These are phyloP conservation scores for Tilletia caries DNA, from an alignment of 1,284 basidiomycete genomes.

Conservation along the genomic window DNA sequence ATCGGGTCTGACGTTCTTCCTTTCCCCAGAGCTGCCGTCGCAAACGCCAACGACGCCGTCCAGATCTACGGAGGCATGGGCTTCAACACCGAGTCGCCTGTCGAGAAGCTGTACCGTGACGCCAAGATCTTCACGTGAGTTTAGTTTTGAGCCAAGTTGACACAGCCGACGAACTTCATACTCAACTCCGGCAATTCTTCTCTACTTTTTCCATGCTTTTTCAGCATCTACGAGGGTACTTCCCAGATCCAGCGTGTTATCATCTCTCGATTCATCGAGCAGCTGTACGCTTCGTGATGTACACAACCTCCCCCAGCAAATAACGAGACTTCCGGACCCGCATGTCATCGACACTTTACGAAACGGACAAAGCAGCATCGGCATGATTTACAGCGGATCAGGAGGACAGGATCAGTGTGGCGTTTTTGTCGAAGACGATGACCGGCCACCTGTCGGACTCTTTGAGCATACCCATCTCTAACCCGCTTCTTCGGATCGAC, in stretches of 20 bases:
- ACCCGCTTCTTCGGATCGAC: too few species aligned
- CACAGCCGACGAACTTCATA: too few species aligned
- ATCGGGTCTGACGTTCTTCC: background rate
- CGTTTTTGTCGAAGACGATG: too few species aligned
- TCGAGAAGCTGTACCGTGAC: slow-evolving; percentile 60
- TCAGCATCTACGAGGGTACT: slow-evolving; percentile 47
- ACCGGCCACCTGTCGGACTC: too few species aligned
- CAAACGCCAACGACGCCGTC: slow-evolving; percentile 55
- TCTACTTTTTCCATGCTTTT: background rate
- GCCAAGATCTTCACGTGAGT: slow-evolving; percentile 28
- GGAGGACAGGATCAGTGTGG: too few species aligned
- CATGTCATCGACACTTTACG: too few species aligned
- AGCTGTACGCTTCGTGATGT: slow-evolving; percentile 7
- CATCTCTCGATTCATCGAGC: slow-evolving; percentile 14
- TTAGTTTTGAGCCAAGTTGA: background rate
- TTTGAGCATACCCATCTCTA: too few species aligned
- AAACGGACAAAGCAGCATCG: too few species aligned
- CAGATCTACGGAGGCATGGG: slow-evolving; percentile 58
- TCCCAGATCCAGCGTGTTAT: slow-evolving; percentile 37
- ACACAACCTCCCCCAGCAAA: background rate
- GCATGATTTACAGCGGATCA: too few species aligned
- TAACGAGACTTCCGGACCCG: too few species aligned
- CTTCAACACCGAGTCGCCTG: slow-evolving; percentile 61
- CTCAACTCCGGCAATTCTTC: background rate
- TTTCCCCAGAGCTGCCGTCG: slow-evolving; percentile 31